Base-by-base conservation (phyloP, 2,329 filamentous ascomycete genomes). In the Verticillium isaacii region DNA sequence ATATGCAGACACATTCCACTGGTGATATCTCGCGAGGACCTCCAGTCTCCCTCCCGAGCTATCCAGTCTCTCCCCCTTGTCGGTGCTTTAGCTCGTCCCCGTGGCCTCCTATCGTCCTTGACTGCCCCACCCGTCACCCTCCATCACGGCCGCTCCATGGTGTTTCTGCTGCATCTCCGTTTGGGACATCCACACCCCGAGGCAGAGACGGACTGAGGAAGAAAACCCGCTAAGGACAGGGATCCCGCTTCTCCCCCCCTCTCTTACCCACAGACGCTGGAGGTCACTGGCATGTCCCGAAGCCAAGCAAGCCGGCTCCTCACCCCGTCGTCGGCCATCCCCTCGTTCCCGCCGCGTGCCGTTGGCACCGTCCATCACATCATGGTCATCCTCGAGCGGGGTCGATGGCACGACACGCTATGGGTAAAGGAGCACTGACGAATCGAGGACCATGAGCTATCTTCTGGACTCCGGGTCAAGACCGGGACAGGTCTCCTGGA, bases 391-490 rank as follows among this genome's bases (percentile, higher is more conserved):
- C 67, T 68, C 70, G 71, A 74, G 80, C 77, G 80, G 80, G 79
- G 78, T 76, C 70, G 59, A 39, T 62, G 60, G 66, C 62, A 32
- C 9, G 32, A 56, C 55, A 63, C 57, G 57, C 62, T 56, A 64
- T 63, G 68, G 64, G 67, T 68, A 65, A 45, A 63, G 65, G 64
- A 64, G 60, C 73, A 29, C 70, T 66, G 70, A 75, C 78, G 78
- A 81, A 80, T 80, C 69, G 72, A 77, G 72, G 73, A 71, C 15
- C 12, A 69, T 72, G 68, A 74, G 72, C 77, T 80, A 77, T 80
- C 76, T 74, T 73, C 67, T 69, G 68, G 68, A 66, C 69, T 72
- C 68, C 66, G 71, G 66, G 72, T 69, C 68, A 70, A 70, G 74
- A 68, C 72, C 69, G 64, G 68, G 72, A 71, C 71, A 68, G 71